Evolutionary conservation across 805 yeast genomes (phyloP).

Genomic region (Wickerhamomyces canadensis): DNA sequence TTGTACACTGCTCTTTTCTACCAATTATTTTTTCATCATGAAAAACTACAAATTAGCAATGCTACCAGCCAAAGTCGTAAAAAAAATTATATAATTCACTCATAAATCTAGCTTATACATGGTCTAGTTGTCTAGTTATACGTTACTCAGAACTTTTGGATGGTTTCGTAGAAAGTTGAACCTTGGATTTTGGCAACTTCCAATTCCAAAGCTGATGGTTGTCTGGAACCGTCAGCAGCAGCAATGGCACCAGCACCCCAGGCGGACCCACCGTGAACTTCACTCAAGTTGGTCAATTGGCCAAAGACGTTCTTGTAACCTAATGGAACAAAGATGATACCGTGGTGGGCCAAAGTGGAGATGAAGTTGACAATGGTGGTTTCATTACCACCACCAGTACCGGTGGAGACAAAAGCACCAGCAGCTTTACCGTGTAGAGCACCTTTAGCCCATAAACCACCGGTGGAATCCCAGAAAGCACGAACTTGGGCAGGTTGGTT

Average conservation of each 20-base stretch:
- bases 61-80: too few species aligned
- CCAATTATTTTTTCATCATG: too few species aligned
- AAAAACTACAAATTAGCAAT: neutral
- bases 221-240: slow-evolving; percentile 70
- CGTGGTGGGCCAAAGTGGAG: slow-evolving; percentile 66
- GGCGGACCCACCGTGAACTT: slow-evolving; percentile 76
- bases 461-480: slow-evolving; percentile 73
- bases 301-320: slow-evolving; percentile 62
- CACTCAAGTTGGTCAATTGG: slow-evolving; percentile 49
- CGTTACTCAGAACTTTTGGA: slow-evolving; percentile 28
- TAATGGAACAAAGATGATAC: slow-evolving; percentile 69
- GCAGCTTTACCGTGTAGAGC: slow-evolving; percentile 67
- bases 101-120: too few species aligned
- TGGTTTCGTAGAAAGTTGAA: slow-evolving; percentile 47
- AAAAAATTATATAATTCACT: too few species aligned
- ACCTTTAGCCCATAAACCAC: slow-evolving; percentile 71
- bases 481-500: slow-evolving; percentile 71
- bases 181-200: slow-evolving; percentile 68
- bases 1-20: neutral
- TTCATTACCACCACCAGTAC: slow-evolving; percentile 80
- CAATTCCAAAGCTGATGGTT: slow-evolving; percentile 57
- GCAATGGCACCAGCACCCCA: slow-evolving; percentile 88
- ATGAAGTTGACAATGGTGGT: slow-evolving; percentile 54
- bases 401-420: slow-evolving; percentile 67
- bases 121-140: too few species aligned